Evolutionary conservation across 2,329 filamentous ascomycete genomes (phyloP), one percentile per base, ranked within the genome.

Genomic region (Fusarium cicatricum): DNA sequence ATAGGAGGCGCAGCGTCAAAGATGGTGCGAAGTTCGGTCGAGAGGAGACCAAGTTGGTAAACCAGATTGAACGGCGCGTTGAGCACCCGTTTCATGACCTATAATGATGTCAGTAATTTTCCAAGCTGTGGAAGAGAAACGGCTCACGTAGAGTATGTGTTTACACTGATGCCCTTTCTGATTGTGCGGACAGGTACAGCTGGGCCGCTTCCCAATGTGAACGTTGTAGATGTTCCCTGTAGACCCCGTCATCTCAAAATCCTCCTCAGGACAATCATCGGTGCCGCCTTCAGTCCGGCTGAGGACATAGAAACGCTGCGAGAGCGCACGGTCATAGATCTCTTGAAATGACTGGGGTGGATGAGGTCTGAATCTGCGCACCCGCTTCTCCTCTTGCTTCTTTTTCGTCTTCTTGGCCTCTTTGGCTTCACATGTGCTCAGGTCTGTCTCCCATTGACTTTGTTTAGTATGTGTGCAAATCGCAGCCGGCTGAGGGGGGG

Each of bases 181-280:
- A 1, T 78, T 79, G 52, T 87, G 80, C 1, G 85, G 84, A 56
- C 86, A 88, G 42, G 78, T 75, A 68, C 86, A 89, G 0, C 64
- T 73, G 0, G 85, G 83, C 15, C 77, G 65, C n/a, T 76, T 76
- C 3, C 75, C 74, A 46, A 90, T 80, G 29, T 73, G 73, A 28
- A 89, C 80, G 0, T 73, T 82, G 70, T 90, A 90, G 52, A 90
- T 77, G 60, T 89, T 89, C 14, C 86, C 87, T 2, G 85, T 89
- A 10, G 83, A 84, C 1, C 87, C 87, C 0, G 86, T 83, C 56
- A 90, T 75, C 52, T 85, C 77, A 41, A 90, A 75, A 1, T 70
- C 74, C 68, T 90, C 85, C 48, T 80, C 74, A 0, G 79, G 80
- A 36, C 72, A 77, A 1, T 73, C 57, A 2, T 60, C 50, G 0